phyloP scores from a whole-genome alignment of 495 filamentous ascomycete genomes.

The Aspergillus mulundensis region DNA sequence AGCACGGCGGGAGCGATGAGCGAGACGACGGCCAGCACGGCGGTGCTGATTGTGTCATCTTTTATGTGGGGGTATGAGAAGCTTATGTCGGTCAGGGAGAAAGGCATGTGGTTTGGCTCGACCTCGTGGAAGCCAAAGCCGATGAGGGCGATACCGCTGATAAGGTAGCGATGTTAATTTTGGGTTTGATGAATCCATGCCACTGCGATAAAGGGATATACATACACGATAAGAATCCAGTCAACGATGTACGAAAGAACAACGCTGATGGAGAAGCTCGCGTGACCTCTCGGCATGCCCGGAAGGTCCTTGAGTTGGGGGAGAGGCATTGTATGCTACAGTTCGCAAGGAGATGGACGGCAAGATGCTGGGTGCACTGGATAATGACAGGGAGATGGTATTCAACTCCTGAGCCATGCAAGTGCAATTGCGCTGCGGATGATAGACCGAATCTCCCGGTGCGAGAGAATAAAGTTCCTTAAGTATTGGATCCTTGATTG shows the following conservation, averaged over 20 bases:
- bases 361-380: neutral
- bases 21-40: slow-evolving; percentile 44
- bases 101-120: slow-evolving; percentile 41
- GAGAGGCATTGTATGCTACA: neutral
- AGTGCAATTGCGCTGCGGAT: no score
- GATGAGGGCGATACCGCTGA: slow-evolving; percentile 43
- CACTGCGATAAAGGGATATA: neutral
- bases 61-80: slow-evolving; percentile 56
- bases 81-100: slow-evolving; percentile 48
- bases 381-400: no score
- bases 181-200: neutral
- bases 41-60: slow-evolving; percentile 52
- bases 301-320: neutral
- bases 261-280: slow-evolving; percentile 32
- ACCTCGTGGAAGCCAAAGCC: slow-evolving; percentile 41
- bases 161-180: neutral
- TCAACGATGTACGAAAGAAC: slow-evolving; percentile 50
- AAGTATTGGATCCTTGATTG: neutral
- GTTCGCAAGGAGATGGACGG: no score
- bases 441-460: no score
- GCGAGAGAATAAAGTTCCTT: no score
- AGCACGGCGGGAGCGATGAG: slow-evolving; percentile 53
- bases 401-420: neutral
- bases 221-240: slow-evolving; percentile 52
- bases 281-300: slow-evolving; percentile 1